Conservation (phyloP, 2,329 filamentous ascomycete species). For the Bimuria novae-zelandiae region DNA sequence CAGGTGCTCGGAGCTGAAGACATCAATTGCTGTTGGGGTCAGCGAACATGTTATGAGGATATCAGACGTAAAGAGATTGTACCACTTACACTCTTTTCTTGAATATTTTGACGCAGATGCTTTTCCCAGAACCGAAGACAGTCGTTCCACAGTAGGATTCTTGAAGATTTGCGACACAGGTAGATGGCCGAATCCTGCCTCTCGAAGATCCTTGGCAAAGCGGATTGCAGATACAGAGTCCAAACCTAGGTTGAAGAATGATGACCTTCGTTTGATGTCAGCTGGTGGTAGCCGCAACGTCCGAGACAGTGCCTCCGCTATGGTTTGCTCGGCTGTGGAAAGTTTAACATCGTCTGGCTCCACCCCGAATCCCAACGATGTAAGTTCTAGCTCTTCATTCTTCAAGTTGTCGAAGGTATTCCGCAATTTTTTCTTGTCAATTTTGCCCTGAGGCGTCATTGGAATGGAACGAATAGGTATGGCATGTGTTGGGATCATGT, state of each 20-base stretch:
- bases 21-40: conserved; percentile 3
- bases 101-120: not conserved
- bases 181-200: conserved; percentile 53
- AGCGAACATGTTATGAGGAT: not conserved
- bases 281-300: conserved; percentile 53
- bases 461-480: conserved; percentile 73
- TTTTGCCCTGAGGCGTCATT: conserved; percentile 74
- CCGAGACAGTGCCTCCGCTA: conserved; percentile 61
- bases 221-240: conserved; percentile 83
- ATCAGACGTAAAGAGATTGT: not conserved
- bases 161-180: conserved; percentile 73
- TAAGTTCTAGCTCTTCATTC: conserved; percentile 51
- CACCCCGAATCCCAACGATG: conserved; percentile 40
- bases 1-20: conserved; percentile 22
- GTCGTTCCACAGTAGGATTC: conserved; percentile 66
- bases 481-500: conserved; percentile 79
- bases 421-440: conserved; percentile 64
- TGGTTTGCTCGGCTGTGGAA: conserved; percentile 59
- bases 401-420: conserved; percentile 55
- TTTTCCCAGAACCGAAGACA: conserved; percentile 48
- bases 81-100: not conserved
- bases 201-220: conserved; percentile 63
- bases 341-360: conserved; percentile 50
- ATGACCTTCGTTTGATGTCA: conserved; percentile 66
- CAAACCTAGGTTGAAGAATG: conserved; percentile 77